Evolutionary conservation across 768 basidiomycete species (phyloP), one percentile per base, ranked within the genome.

Genomic region (Candolleomyces eurysporus): DNA sequence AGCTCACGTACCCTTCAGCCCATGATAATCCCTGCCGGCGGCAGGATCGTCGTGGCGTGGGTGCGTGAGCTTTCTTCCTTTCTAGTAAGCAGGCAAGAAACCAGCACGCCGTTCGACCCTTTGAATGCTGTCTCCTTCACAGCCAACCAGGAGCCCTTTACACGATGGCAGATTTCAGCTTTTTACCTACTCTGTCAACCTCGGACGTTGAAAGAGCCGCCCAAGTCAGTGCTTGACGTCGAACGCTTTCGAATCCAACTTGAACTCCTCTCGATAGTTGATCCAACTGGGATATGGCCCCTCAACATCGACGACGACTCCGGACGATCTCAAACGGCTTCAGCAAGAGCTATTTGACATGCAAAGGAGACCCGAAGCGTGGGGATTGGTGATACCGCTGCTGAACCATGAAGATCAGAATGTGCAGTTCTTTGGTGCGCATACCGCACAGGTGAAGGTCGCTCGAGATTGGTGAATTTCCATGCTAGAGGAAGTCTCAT

Each of bases 361-460:
- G 11, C 90, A 92, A 72, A 90, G 88, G 66, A 76, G 80, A 56
- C 86, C 83, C 16, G 90, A 91, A 66, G 91, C 91, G 3, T 95
- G 92, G 93, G 92, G 91, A 9, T 76, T 95, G 51, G 85, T 94
- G 19, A 80, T 91, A 40, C 92, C 92, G 0, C 82, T 95, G 64
- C 75, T 94, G 26, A 80, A 86, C 14, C 79, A 89, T 67, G 75
- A 79, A 31, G 90, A 96, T 72, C 81, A 82, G 57, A 93, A 93
- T 68, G 92, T 96, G 10, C 91, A 95, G 71, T 98, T 96, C 81
- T 96, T 94, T 68, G 94, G 94, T 2, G 94, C 95, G 5, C 95
- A 97, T 67, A 97, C 93, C 0, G 85, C 90, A 2, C 93, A 96
- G 69, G 91, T 96, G 63, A 98, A 98, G 82, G 93, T 96, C 64